Evolutionary conservation across 768 basidiomycete species (phyloP).

Genomic region (Pilatotrama ljubarskyi): DNA sequence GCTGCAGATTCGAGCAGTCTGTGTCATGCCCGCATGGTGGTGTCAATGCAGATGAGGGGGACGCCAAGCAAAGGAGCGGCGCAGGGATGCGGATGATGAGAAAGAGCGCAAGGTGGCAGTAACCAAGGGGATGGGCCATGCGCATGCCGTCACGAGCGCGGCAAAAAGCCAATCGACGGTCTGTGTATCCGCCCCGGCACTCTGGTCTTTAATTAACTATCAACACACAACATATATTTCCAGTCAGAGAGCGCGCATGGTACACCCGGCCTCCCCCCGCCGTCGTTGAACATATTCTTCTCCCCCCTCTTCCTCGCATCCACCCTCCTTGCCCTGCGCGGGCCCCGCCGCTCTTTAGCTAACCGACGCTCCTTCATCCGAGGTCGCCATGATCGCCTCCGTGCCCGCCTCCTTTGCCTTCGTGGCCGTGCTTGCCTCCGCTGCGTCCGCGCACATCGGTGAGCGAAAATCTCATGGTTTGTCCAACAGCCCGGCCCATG

Average conservation of each 20-base stretch:
- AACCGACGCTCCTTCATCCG: slow-evolving; percentile 16
- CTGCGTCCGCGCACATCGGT: slow-evolving; percentile 25
- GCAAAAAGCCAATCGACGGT: slow-evolving; percentile 4
- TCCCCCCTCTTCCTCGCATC: not conserved
- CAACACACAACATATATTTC: not conserved
- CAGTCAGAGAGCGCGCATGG: not conserved
- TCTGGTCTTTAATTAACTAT: slow-evolving; percentile 5
- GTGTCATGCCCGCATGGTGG: not conserved
- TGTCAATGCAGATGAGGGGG: not conserved
- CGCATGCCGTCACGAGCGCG: not conserved
- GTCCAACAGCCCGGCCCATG: not conserved
- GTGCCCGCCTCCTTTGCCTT: slow-evolving; percentile 16
- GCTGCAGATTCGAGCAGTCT: not conserved
- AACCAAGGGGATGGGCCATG: not conserved
- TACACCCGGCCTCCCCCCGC: slow-evolving; percentile 8
- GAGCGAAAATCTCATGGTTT: not conserved
- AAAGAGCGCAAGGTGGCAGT: not conserved
- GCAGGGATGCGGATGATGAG: not conserved
- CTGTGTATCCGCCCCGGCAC: not conserved
- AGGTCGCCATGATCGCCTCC: slow-evolving; percentile 19
- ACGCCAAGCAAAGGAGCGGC: not conserved
- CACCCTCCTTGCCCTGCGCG: slow-evolving; percentile 6
- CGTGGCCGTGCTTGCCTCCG: slow-evolving; percentile 16
- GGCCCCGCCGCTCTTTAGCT: slow-evolving; percentile 23
- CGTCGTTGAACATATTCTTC: slow-evolving; percentile 1